Evolutionary conservation across 2,329 filamentous ascomycete genomes (phyloP), one percentile per base, ranked within the genome.

Genomic region (Amauroascus verrucosus): DNA sequence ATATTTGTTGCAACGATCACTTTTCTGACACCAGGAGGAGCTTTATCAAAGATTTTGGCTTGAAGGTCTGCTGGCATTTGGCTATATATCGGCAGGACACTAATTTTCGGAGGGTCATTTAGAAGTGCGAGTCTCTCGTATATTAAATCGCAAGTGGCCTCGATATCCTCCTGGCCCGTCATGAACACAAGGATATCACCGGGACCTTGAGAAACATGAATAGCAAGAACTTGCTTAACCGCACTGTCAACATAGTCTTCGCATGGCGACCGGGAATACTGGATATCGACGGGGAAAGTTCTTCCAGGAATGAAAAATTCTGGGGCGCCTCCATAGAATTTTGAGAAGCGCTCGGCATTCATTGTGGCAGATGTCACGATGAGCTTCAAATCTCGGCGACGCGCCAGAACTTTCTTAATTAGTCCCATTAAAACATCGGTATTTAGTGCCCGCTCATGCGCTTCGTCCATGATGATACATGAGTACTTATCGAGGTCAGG

Each of bases 381-480:
- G 46, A 98, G 76, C 69, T 97, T 98, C 46, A 98, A 75, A 64
- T 98, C 93, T 63, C 89, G 81, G 56, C 94, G 81, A 50, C 91
- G 79, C 58, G 91, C 85, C 45, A 98, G 73, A 3, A 98, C 91
- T 71, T 98, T 98, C 69, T 97, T 98, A 73, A 98, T 91, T 26
- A 98, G 73, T 0, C 93, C 93, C 87, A 98, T 95, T 13, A 98
- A 74, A 16, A 98, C 91, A 68, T 98, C 93, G 0, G 93, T 98
- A 65, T 98, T 97, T 48, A 98, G 73, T 1, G 93, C 91, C 67
- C 93, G 81, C 70, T 98, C 93, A 77, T 98, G 93, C 3, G 93
- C 94, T 73, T 98, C 93, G 66, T 98, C 93, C 93, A 98, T 98
- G 70, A 98, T 98, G 63, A 98, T 89, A 67, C 90, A 96, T 13